Base-by-base conservation (phyloP, 768 basidiomycete species). In the Tricholoma furcatifolium region DNA sequence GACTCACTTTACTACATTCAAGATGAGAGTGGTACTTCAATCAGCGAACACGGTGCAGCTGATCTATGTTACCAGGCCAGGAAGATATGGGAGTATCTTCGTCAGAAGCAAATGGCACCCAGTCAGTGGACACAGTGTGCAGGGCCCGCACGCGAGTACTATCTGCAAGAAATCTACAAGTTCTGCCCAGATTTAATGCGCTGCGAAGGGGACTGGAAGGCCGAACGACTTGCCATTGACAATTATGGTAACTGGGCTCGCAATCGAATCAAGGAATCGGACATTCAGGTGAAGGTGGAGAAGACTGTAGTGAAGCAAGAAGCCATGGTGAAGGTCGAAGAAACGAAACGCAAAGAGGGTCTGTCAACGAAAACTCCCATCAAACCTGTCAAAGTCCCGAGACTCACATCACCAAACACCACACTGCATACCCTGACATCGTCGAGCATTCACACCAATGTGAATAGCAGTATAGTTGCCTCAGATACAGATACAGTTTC, bases 1-100 rank as follows among this genome's bases (percentile, higher is more conserved):
- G 17, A 30, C 43, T 45, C 43, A 45, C 43, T 45, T 11, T 45
- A 30, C 32, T 45, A 45, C 24, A 45, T 45, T 32, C 43, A 45
- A n/a, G 17, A n/a, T 17, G 17, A 31, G 24, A n/a, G 32, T 27
- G 43, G 43, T n/a, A 32, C 14, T 4, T 17, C 43, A 27, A 45
- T 45, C 24, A 45, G 11, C 8, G 43, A 45, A 32, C 27, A 18
- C 5, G 12, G 32, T 4, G 43, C 43, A 10, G 8, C 12, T n/a
- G 27, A 45, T 11, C 43, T 45, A 5, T 45, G 43, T n/a, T 17
- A 45, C 17, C 43, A 32, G 4, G 24, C 27, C 4, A 23, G n/a
- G 8, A 6, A n/a, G 17, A 45, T 45, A 6, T 45, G 23, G 23
- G 43, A 45, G 17, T 30, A 17, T 15, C n/a, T 45, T 12, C 43